Evolutionary conservation across 371 early-diverging fungal species (phyloP).

Genomic region (Funneliformis caledonium): DNA sequence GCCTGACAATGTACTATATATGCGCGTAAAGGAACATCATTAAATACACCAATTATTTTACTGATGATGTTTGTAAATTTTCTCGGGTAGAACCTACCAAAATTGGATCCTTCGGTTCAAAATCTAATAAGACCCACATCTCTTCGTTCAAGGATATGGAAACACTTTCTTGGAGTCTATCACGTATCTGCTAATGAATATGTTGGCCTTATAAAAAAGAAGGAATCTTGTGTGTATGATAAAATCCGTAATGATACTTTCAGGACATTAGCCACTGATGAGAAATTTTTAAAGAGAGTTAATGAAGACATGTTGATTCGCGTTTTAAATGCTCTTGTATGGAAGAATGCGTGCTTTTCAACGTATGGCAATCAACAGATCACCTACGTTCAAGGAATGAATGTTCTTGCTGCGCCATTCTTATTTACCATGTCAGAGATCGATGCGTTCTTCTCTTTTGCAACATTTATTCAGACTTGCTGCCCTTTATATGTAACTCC

Average conservation of each 20-base stretch:
- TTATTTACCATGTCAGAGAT: conserved; percentile 90
- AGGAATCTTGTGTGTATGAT: conserved; percentile 70
- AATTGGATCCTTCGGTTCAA: conserved; percentile 31
- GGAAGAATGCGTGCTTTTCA: conserved; percentile 59
- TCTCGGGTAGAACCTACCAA: conserved; percentile 28
- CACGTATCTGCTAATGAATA: conserved; percentile 80
- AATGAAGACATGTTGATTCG: conserved; percentile 80
- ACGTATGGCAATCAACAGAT: conserved; percentile 49
- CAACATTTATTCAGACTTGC: conserved; percentile 78
- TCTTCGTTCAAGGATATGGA: conserved; percentile 72
- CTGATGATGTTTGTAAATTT: background rate
- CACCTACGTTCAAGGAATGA: conserved; percentile 96
- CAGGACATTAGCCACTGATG: conserved; percentile 86
- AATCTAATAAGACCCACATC: conserved; percentile 24
- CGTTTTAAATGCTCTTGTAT: conserved; percentile 88
- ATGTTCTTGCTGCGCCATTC: conserved; percentile 92
- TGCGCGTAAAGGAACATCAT: background rate
- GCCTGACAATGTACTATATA: background rate
- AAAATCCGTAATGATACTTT: conserved; percentile 93
- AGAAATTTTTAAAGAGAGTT: conserved; percentile 71
- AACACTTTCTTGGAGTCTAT: conserved; percentile 78
- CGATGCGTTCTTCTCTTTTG: conserved; percentile 88
- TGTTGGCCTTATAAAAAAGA: conserved; percentile 68
- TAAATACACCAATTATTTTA: background rate
- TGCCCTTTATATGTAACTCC: conserved; percentile 95